These are phyloP conservation scores for Sequoia sempervirens DNA, from an alignment of 75 land plant genomes.

Conservation along the genomic window DNA sequence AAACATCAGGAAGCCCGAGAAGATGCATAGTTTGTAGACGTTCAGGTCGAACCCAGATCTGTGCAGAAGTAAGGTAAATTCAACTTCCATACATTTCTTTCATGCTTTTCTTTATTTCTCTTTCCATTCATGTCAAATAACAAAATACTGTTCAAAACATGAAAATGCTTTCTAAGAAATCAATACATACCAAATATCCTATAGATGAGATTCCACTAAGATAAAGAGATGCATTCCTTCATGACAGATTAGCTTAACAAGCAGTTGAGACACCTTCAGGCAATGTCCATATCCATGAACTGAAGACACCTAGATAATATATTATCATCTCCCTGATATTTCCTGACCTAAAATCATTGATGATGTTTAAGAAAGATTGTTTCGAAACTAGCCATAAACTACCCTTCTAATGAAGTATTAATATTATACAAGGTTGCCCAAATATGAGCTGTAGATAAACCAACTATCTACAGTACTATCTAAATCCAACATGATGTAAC, in stretches of 20 bases:
- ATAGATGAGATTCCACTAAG: background rate
- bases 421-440: background rate
- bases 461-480: background rate
- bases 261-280: background rate
- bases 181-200: background rate
- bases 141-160: background rate
- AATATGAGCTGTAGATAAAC: background rate
- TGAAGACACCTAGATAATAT: background rate
- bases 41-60: slow-evolving; percentile 83
- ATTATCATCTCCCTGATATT: background rate
- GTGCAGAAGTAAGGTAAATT: background rate
- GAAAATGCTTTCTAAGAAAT: background rate
- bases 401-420: background rate
- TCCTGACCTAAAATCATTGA: background rate
- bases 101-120: background rate
- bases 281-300: background rate
- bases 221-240: background rate
- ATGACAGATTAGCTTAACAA: background rate
- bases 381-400: background rate
- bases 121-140: background rate
- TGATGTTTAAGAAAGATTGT: background rate
- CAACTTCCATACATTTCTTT: background rate
- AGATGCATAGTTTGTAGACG: slow-evolving; percentile 68
- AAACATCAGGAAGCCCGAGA: slow-evolving; percentile 41
- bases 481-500: too few relatives aligned